A percentile compares a stretch with the other conserved stretches of the same genome.
These are phyloP conservation scores for Polygonum maritimum DNA, from an alignment of 148 eudicot species.

Conservation along the genomic window DNA sequence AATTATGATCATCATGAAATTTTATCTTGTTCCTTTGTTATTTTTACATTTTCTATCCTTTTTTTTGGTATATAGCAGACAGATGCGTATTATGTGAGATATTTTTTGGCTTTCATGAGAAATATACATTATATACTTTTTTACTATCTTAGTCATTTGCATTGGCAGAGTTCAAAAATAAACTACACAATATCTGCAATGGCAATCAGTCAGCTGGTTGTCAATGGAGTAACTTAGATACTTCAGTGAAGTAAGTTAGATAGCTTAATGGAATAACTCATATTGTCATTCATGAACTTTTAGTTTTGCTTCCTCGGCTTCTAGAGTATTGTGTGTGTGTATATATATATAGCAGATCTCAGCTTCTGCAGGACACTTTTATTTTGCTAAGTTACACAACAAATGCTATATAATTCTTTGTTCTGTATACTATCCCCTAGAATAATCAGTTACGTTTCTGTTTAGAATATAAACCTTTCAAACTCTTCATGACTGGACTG, in stretches of 20 bases:
- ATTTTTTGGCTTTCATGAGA: background rate
- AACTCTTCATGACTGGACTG: background rate
- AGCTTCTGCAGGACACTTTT: background rate
- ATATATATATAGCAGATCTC: background rate
- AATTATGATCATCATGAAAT: no score
- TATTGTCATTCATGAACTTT: background rate
- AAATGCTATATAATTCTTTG: background rate
- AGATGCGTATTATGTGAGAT: no score
- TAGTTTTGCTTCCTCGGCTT: background rate
- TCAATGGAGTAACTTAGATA: background rate
- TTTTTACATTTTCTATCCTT: background rate
- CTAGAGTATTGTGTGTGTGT: background rate
- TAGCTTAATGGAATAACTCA: background rate
- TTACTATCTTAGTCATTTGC: background rate
- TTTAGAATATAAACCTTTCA: background rate
- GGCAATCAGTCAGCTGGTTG: background rate
- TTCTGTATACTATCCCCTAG: background rate
- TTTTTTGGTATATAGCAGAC: no score
- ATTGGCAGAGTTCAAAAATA: background rate
- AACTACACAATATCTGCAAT: background rate
- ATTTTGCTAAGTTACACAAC: background rate
- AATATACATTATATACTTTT: background rate
- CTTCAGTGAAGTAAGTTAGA: no score
- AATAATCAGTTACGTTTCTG: no score
- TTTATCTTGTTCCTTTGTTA: background rate